Base-by-base conservation (phyloP, 257 asterid species). In the Catharanthus roseus region DNA sequence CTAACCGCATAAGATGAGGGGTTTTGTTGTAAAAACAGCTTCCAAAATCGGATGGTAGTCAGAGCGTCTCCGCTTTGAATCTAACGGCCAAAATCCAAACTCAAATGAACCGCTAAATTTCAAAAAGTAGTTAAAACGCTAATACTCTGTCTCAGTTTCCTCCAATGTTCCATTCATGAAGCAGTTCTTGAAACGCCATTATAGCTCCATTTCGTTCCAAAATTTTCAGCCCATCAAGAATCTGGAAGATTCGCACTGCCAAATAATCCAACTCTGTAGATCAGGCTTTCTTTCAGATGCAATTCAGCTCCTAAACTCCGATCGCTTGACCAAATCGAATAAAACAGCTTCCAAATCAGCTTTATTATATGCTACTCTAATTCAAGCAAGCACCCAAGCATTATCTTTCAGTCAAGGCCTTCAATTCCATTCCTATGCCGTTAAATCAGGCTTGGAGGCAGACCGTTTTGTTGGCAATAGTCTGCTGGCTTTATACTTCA, bases 391-490 rank as follows among this genome's bases (percentile, higher is more conserved):
- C 78, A 83, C 83, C 47, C 85, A 80, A 65, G 79, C 85, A 2
- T 64, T 36, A 0, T 75, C 80, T 54, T 82, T 84, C 83, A 10
- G 39, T 58, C 74, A 77, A 29, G 97, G 96, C 70, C 82, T 88
- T 71, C 99, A 93, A 75, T 83, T 93, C 72, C 97, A 89, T 71
- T 62, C 85, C 83, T 88, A 83, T 58, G 79, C 85, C 80, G 77
- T 88, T 49, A 91, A 91, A 64, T 72, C 90, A 19, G 96, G 89
- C 60, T 69, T 89, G 50, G 87, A 83, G 61, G 67, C 83, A 1
- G 96, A 93, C 70, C 93, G 96, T 0, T 89, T 83, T 61, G 90
- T 93, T 0, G 96, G 93, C 10, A 91, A 93, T 79, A 88, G 88
- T 80, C 79, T 91, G 29, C 80, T 93, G 28, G 80, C 97, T 44